phyloP scores from a whole-genome alignment of 2,329 filamentous ascomycete species.

The Stenocarpella maydis region DNA sequence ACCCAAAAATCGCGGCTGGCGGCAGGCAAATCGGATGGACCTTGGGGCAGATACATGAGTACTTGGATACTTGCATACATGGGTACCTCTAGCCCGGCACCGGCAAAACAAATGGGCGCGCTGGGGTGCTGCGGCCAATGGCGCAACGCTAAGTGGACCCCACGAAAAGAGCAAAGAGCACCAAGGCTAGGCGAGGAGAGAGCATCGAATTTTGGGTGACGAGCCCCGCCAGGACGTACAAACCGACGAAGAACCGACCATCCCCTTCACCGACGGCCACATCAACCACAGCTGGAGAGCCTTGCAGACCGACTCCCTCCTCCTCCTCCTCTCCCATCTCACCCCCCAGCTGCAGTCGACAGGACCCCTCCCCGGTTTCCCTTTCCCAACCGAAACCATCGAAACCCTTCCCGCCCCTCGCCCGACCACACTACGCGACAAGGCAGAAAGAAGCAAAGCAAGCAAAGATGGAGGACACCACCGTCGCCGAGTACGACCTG shows the following conservation, averaged over 20 bases:
- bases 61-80: background rate
- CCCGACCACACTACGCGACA: conserved; percentile 2
- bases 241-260: conserved; percentile 11
- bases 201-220: conserved; percentile 36
- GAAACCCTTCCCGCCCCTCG: background rate
- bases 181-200: background rate
- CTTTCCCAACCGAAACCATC: background rate
- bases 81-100: background rate
- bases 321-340: background rate
- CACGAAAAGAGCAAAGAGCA: conserved; percentile 30
- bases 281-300: conserved; percentile 14
- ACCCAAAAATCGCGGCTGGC: conserved; percentile 10
- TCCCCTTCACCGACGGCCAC: conserved; percentile 23
- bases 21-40: conserved; percentile 20
- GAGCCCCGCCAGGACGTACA: conserved; percentile 19
- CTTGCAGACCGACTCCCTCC: background rate
- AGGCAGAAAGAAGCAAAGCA: conserved; percentile 9
- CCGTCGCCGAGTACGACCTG: conserved; percentile 54
- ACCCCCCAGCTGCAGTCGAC: conserved; percentile 1
- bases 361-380: background rate
- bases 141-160: conserved; percentile 23
- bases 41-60: background rate
- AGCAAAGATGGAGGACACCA: conserved; percentile 33
- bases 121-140: conserved; percentile 24
- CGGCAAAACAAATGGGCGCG: conserved; percentile 33